Conservation (phyloP, 2,329 filamentous ascomycete genomes). For the Coniochaeta prunicola region DNA sequence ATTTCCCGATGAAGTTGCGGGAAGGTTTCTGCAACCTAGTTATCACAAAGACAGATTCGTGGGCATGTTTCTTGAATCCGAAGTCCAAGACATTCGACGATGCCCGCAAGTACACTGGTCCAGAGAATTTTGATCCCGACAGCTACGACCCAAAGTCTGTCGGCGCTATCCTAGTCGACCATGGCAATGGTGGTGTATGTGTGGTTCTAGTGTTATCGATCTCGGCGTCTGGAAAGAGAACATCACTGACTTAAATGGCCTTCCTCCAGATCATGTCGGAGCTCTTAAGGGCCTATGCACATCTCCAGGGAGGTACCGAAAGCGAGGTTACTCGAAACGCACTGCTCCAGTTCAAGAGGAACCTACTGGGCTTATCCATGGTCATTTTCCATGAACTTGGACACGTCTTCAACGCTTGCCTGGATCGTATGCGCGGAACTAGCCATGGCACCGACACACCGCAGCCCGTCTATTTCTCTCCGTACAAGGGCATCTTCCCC, state of each 20-base stretch:
- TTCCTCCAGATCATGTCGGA: not conserved
- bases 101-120: not conserved
- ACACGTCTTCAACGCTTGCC: not conserved
- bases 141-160: not conserved
- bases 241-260: not conserved
- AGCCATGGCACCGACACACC: not conserved
- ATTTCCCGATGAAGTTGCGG: not conserved
- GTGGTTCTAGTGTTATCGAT: not conserved
- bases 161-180: not conserved
- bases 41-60: not conserved
- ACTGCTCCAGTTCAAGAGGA: not conserved
- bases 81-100: not conserved
- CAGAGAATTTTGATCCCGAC: not conserved
- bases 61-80: not conserved
- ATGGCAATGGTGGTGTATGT: not conserved
- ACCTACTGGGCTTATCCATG: not conserved
- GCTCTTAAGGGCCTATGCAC: not conserved
- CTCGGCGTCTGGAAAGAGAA: not conserved
- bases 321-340: not conserved
- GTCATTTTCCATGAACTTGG: not conserved
- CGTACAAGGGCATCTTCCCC: not conserved
- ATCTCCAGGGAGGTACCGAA: not conserved
- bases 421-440: not conserved
- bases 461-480: not conserved
- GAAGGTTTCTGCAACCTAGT: not conserved